A percentile compares a stretch with the other conserved stretches of the same genome.
Conservation (phyloP, 2,329 filamentous ascomycete species). For the Immersiporthe knoxdaviesiana region DNA sequence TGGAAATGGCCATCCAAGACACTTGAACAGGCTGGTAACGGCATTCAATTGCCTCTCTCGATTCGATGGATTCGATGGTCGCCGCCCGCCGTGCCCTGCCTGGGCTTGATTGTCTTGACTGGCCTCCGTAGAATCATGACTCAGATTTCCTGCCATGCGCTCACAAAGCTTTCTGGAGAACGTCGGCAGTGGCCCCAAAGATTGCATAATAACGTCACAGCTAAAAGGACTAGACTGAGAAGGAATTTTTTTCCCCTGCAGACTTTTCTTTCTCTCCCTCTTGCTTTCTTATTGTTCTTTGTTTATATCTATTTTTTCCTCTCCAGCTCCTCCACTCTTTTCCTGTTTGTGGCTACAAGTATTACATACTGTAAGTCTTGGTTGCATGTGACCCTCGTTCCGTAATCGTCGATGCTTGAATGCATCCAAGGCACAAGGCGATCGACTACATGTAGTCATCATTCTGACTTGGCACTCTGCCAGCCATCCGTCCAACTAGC, state of each 20-base stretch:
- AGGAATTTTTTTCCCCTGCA: neutral
- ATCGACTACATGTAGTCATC: neutral
- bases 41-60: neutral
- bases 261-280: neutral
- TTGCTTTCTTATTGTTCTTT: neutral
- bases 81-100: neutral
- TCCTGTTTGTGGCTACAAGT: neutral
- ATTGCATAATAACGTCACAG: constrained; percentile 15
- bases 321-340: neutral
- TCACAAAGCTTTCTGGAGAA: neutral
- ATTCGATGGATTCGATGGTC: no score
- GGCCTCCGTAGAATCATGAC: neutral
- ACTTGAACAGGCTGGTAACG: neutral
- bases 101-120: neutral
- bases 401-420: neutral
- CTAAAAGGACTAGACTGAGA: neutral
- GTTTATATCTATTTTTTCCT: neutral
- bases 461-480: neutral
- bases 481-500: neutral
- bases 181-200: neutral
- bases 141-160: neutral
- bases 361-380: neutral
- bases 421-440: neutral
- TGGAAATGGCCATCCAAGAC: neutral
- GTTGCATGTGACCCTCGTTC: neutral